phyloP scores from a whole-genome alignment of 805 yeast genomes.

The Starmerella potacharoeniae region DNA sequence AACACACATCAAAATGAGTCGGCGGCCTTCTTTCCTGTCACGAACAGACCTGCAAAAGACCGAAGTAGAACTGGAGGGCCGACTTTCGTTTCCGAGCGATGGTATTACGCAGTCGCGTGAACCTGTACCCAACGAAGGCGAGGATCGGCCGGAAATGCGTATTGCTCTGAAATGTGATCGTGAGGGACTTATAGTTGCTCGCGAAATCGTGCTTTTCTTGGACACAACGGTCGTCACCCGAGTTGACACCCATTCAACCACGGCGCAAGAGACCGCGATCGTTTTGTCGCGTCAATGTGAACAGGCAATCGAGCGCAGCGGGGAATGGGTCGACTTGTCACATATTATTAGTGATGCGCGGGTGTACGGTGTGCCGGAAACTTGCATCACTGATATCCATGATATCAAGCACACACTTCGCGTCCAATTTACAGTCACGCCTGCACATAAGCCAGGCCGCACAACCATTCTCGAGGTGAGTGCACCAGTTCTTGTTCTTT shows the following conservation, averaged over 20 bases:
- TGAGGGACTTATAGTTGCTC: background rate
- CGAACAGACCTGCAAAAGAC: background rate
- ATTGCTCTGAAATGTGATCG: background rate
- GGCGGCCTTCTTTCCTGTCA: conserved; percentile 10
- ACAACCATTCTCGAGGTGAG: conserved; percentile 1
- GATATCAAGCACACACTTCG: conserved; percentile 4
- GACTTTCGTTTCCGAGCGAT: background rate
- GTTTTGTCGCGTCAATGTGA: background rate
- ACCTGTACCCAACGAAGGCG: background rate
- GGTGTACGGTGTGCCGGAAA: conserved; percentile 10
- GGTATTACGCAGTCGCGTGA: conserved; percentile 5
- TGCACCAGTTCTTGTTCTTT: conserved; percentile 2
- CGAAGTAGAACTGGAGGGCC: conserved; percentile 3
- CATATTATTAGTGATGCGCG: background rate
- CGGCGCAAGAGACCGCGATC: background rate
- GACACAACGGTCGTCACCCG: conserved; percentile 7
- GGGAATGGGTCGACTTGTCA: conserved; percentile 8
- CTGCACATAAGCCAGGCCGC: background rate
- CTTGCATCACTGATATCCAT: conserved; percentile 7
- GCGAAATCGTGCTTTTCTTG: conserved; percentile 6
- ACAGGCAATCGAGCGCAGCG: background rate
- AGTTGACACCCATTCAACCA: background rate
- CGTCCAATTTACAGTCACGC: conserved; percentile 3
- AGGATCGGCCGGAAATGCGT: background rate
- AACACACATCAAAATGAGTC: background rate